Evolutionary conservation across 768 basidiomycete genomes (phyloP), one percentile per base, ranked within the genome.

Genomic region (Lactarius quietus): DNA sequence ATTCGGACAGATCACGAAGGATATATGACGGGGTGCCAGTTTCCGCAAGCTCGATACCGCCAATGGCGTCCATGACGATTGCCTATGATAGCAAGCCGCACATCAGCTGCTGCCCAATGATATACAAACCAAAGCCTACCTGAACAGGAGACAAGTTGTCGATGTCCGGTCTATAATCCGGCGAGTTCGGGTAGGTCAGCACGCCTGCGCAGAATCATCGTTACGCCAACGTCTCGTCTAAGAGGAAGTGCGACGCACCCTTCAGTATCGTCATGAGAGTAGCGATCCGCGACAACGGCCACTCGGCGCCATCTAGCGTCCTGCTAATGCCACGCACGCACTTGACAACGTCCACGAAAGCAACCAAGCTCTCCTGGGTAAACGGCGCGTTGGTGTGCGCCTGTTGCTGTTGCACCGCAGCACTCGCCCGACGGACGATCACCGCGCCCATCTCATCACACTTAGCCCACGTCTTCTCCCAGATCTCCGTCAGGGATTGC

Each of bases 151-250:
- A 85, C 41, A 98, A 79, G 26, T 78, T 75, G 72, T 98, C 95
- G 48, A 95, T 80, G 70, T 99, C 96, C 1, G 92, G 89, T 48
- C 94, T 81, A 73, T 93, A 96, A 72, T 96, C 93, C 17, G 90
- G 86, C 0, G 92, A 95, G 62, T 81, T 80, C 2, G 87, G 79
- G 72, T 97, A 97, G 0, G 91, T 95, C 69, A 92, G 77, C 39
- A 90, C 81, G 31, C 87, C 90, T 91, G 68, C 6, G 57, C 7
- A n/a, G 28, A 8, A 41, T 51, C 43, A 59, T 29, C 18, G 31
- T 41, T 17, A 48, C 2, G 23, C 4, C n/a, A 29, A 29, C 10
- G 41, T 12, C 23, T 23, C 33, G 38, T 14, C 15, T 35, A 26
- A 2, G 31, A 12, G 17, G 23, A 26, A 33, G 29, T n/a, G 7